These are phyloP conservation scores for Aureobasidium sp. DNA, from an alignment of 2,329 filamentous ascomycete species.

Conservation along the genomic window DNA sequence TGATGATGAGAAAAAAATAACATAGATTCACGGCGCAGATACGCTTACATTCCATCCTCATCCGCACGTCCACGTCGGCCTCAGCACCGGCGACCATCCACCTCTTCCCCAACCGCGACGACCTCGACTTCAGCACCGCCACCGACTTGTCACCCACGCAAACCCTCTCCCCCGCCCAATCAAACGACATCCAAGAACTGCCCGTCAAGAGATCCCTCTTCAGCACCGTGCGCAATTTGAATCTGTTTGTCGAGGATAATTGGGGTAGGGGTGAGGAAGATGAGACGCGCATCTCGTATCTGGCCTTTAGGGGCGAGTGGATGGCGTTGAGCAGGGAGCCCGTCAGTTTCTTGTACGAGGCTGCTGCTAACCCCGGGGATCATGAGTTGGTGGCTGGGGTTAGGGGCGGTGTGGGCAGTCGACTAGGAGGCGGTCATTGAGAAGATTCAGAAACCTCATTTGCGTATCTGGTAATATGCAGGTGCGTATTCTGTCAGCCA, in stretches of 20 bases:
- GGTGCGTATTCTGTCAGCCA: conserved; percentile 88
- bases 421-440: conserved; percentile 29
- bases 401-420: conserved; percentile 27
- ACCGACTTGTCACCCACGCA: conserved; percentile 66
- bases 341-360: conserved; percentile 83
- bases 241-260: conserved; percentile 88
- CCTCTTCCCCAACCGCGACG: conserved; percentile 77
- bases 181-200: conserved; percentile 76
- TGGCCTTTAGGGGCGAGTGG: conserved; percentile 93
- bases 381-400: conserved; percentile 52
- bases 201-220: conserved; percentile 83
- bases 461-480: conserved; percentile 64
- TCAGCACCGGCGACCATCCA: conserved; percentile 76
- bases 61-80: conserved; percentile 66
- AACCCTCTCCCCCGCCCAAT: conserved; percentile 68
- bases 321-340: conserved; percentile 80
- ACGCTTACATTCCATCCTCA: conserved; percentile 80
- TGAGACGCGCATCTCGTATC: conserved; percentile 68
- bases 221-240: conserved; percentile 72
- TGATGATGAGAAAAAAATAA: background rate
- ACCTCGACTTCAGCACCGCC: conserved; percentile 76
- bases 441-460: conserved; percentile 15
- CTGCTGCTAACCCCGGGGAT: conserved; percentile 83
- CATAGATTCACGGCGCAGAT: conserved; percentile 84
- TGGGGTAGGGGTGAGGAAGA: conserved; percentile 72